Evolutionary conservation across 164 flowering plant species (phyloP).

Genomic region (Aristolochia californica): DNA sequence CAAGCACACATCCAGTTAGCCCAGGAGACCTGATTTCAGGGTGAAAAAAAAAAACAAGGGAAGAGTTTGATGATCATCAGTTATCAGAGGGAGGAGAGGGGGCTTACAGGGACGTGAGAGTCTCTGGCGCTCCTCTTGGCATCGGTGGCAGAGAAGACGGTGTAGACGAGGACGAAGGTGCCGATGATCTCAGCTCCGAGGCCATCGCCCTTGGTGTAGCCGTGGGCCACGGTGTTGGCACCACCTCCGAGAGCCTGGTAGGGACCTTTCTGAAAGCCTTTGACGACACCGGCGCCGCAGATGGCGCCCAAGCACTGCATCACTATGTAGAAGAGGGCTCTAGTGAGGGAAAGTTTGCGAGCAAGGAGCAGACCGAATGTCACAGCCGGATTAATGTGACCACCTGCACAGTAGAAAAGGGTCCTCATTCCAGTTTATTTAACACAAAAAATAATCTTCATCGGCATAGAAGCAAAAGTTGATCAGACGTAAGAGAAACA

Average conservation of each 20-base stretch:
- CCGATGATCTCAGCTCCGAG: slow-evolving; percentile 87
- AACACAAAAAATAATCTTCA: too few relatives aligned
- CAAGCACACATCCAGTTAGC: background rate
- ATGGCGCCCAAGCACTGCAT: slow-evolving; percentile 87
- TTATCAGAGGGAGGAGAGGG: background rate
- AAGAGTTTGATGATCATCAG: too few relatives aligned
- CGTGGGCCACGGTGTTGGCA: slow-evolving; percentile 45
- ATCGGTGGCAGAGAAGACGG: slow-evolving; percentile 87
- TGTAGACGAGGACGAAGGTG: slow-evolving; percentile 85
- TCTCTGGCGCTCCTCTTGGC: slow-evolving; percentile 83
- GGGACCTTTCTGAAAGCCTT: slow-evolving; percentile 32
- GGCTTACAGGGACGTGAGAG: slow-evolving; percentile 86
- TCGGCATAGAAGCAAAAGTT: too few relatives aligned
- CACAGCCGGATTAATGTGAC: slow-evolving; percentile 83
- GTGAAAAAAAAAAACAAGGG: too few relatives aligned
- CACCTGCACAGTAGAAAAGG: slow-evolving; percentile 45
- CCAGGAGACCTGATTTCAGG: too few relatives aligned
- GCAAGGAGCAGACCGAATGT: slow-evolving; percentile 75
- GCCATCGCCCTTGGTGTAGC: slow-evolving; percentile 74
- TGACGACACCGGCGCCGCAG: slow-evolving; percentile 78
- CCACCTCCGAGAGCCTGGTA: slow-evolving; percentile 40
- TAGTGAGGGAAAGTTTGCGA: slow-evolving; percentile 57
- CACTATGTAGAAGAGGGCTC: slow-evolving; percentile 70
- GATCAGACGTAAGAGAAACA: too few relatives aligned
- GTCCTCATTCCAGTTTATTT: too few relatives aligned